These are phyloP conservation scores for Chlorociboria aeruginascens DNA, from an alignment of 495 filamentous ascomycete species.

Conservation along the genomic window DNA sequence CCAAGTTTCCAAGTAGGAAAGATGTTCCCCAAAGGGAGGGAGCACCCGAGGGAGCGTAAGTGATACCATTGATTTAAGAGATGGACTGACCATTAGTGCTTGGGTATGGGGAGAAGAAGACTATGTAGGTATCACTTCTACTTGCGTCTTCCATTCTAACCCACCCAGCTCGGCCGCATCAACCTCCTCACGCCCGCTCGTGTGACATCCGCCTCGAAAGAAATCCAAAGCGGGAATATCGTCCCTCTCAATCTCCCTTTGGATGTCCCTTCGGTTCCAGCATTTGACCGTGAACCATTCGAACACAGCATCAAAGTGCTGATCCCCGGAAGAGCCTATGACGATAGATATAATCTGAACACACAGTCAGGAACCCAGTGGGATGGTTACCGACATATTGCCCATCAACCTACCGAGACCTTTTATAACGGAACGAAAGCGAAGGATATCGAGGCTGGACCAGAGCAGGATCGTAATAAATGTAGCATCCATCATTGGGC, in stretches of 20 bases:
- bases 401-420: constrained; percentile 27
- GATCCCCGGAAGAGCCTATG: constrained; percentile 36
- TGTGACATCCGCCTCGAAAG: constrained; percentile 33
- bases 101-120: constrained; percentile 55
- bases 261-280: constrained; percentile 32
- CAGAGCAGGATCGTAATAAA: constrained; percentile 30
- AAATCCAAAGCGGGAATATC: constrained; percentile 43
- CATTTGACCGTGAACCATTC: constrained; percentile 22
- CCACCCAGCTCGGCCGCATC: constrained; percentile 32
- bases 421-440: constrained; percentile 35
- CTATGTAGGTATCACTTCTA: not conserved
- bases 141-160: not conserved
- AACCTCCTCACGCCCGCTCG: constrained; percentile 45
- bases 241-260: constrained; percentile 37
- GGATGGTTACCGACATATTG: constrained; percentile 53
- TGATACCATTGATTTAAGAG: not conserved
- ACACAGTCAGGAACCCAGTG: constrained; percentile 61
- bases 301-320: constrained; percentile 34
- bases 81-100: constrained; percentile 15
- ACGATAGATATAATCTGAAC: constrained; percentile 56
- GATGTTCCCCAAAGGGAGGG: constrained; percentile 34
- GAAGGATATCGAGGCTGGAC: constrained; percentile 37
- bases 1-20: constrained; percentile 38
- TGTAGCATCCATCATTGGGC: constrained; percentile 36
- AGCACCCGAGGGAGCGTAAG: constrained; percentile 12